phyloP scores from a whole-genome alignment of 306 rosid species.

The Medicago lupulina region DNA sequence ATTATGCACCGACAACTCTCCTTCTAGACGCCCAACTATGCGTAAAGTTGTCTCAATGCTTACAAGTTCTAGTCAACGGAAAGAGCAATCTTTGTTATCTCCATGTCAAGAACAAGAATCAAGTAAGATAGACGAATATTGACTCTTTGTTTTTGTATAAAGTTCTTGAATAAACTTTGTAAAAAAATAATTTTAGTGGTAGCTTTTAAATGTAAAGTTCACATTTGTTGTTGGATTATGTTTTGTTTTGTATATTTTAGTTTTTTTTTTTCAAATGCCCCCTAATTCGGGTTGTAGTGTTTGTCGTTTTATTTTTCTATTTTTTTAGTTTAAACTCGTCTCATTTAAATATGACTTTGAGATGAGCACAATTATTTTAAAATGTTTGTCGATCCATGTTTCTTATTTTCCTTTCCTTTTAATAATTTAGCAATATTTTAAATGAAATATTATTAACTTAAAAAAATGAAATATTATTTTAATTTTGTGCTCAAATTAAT shows the following conservation, averaged over 20 bases:
- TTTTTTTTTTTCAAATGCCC: neutral
- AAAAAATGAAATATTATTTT: no score
- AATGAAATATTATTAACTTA: no score
- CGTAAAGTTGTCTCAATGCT: slow-evolving; percentile 76
- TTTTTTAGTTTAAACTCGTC: no score
- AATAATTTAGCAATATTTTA: no score
- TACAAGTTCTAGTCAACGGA: slow-evolving; percentile 53
- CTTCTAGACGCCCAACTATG: slow-evolving; percentile 63
- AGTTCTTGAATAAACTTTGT: slow-evolving; percentile 27
- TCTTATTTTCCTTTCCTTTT: no score
- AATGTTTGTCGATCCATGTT: no score
- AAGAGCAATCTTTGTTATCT: slow-evolving; percentile 39
- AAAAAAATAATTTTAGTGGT: slow-evolving; percentile 16
- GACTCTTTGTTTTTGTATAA: neutral
- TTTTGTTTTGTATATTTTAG: neutral
- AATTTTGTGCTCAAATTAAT: no score
- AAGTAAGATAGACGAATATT: neutral
- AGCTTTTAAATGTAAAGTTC: slow-evolving; percentile 12
- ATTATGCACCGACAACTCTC: slow-evolving; percentile 60
- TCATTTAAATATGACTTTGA: no score
- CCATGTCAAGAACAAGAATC: slow-evolving; percentile 41
- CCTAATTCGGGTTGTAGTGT: no score
- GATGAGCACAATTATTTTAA: no score
- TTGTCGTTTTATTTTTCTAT: no score
- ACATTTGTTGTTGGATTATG: neutral